Conservation (phyloP, 129 eudicot genomes). For the Glebionis coronaria region DNA sequence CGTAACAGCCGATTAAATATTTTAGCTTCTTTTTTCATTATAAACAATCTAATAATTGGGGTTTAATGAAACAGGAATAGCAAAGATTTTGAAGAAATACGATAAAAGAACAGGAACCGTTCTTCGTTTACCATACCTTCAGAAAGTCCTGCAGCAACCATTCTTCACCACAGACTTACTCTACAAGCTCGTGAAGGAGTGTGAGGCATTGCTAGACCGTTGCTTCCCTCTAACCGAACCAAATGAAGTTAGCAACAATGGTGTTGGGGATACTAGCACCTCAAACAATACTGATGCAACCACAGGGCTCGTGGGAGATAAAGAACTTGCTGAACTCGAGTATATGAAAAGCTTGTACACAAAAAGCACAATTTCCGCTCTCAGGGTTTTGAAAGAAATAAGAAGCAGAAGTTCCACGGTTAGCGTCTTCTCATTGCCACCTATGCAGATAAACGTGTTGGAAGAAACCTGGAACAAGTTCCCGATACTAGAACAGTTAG, state of each 20-base stretch:
- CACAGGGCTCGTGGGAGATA: slow-evolving; percentile 19
- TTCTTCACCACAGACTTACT: slow-evolving; percentile 77
- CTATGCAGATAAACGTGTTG: slow-evolving; percentile 51
- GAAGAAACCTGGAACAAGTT: slow-evolving; percentile 74
- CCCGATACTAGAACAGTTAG: slow-evolving; percentile 65
- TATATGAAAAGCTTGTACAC: slow-evolving; percentile 62
- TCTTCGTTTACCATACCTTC: slow-evolving; percentile 76
- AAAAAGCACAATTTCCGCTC: slow-evolving; percentile 73
- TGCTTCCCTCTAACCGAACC: slow-evolving; percentile 44
- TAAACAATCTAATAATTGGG: background rate
- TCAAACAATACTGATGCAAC: slow-evolving; percentile 10
- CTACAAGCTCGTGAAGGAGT: slow-evolving; percentile 76
- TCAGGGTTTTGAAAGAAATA: slow-evolving; percentile 67
- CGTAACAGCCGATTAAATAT: background rate
- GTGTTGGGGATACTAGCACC: slow-evolving; percentile 13
- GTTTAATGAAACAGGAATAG: slow-evolving; percentile 45
- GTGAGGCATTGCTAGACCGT: slow-evolving; percentile 64
- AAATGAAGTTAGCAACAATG: slow-evolving; percentile 25
- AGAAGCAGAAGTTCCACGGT: slow-evolving; percentile 84
- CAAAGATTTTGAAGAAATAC: slow-evolving; percentile 73
- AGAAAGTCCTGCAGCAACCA: slow-evolving; percentile 79
- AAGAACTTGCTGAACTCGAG: slow-evolving; percentile 65
- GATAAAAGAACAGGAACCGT: slow-evolving; percentile 84
- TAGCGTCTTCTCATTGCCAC: slow-evolving; percentile 77
- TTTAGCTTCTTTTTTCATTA: background rate